Evolutionary conservation across 2,329 filamentous ascomycete genomes (phyloP).

Genomic region (Trichothecium sympodiale): DNA sequence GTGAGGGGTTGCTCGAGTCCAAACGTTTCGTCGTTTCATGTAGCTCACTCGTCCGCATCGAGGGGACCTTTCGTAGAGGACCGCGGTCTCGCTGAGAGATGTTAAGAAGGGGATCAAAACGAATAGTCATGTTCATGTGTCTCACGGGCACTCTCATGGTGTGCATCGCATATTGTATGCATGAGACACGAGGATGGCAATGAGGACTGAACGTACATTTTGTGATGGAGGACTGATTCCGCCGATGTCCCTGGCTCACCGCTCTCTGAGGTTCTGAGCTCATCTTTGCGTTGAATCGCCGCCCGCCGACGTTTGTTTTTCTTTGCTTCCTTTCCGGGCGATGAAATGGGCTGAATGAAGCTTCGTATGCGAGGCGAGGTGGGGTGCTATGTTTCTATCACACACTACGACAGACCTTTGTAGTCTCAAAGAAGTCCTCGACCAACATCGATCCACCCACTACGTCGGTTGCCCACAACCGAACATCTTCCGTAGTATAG

Average conservation of each 20-base stretch:
- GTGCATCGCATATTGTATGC: too few species aligned
- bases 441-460: conserved; percentile 1
- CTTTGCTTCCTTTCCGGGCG: too few species aligned
- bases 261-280: background rate
- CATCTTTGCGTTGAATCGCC: too few species aligned
- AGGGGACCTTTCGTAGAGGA: conserved; percentile 70
- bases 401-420: too few species aligned
- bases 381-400: background rate
- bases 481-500: conserved; percentile 11
- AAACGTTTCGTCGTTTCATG: conserved; percentile 3
- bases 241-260: too few species aligned
- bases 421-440: background rate
- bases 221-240: too few species aligned
- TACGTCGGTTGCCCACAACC: conserved; percentile 5
- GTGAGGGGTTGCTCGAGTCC: background rate
- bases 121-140: too few species aligned
- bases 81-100: conserved; percentile 42
- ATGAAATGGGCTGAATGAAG: too few species aligned
- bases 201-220: too few species aligned
- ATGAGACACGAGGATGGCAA: too few species aligned
- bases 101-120: conserved; percentile 7
- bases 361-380: background rate
- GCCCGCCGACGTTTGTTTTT: too few species aligned
- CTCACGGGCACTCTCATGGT: too few species aligned
- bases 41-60: conserved; percentile 60